Base-by-base conservation (phyloP, 2,329 filamentous ascomycete species). In the Colletotrichum tofieldiae region DNA sequence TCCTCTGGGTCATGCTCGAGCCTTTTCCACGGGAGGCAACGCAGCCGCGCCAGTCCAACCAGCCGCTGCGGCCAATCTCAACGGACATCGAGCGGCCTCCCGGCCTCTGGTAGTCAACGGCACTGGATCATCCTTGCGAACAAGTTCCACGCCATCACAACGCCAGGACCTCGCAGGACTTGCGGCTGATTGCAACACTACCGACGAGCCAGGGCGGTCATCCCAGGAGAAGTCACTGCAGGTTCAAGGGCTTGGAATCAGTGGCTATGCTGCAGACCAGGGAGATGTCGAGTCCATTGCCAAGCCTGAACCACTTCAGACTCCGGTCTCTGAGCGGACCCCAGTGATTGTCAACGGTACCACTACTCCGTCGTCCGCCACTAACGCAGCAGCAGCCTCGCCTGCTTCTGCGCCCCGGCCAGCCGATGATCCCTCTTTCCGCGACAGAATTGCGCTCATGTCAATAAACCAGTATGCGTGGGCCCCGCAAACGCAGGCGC, bases 61-160 rank as follows among this genome's bases (percentile, higher is more conserved):
- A 2, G 79, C 80, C 0, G 79, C 84, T 1, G 84, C 85, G 56
- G 72, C 82, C 1, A 79, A 80, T 18, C 75, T 69, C 56, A 82
- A 80, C 55, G 82, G 75, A 65, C 83, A 78, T 43, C 77, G 78
- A 47, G 73, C 76, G 26, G 77, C 83, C 9, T 84, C 87, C 14
- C 79, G 82, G 26, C 88, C 89, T 0, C 78, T 90, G 2, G 85
- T 90, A 12, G 88, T 89, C 3, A 88, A 88, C 65, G 86, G 86
- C 5, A 88, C 88, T 61, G 86, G 86, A 3, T 86, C 86, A 5
- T 80, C 80, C 7, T 75, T 84, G 55, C 83, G 81, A 72, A 80
- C 81, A 7, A 81, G 79, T 51, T 77, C 80, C 4, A 76, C 75
- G 11, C 75, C 77, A n/a, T 68, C 73, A 16, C 71, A 71, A 32